Conservation (phyloP, 2,329 filamentous ascomycete genomes). For the Colletotrichum camelliae region DNA sequence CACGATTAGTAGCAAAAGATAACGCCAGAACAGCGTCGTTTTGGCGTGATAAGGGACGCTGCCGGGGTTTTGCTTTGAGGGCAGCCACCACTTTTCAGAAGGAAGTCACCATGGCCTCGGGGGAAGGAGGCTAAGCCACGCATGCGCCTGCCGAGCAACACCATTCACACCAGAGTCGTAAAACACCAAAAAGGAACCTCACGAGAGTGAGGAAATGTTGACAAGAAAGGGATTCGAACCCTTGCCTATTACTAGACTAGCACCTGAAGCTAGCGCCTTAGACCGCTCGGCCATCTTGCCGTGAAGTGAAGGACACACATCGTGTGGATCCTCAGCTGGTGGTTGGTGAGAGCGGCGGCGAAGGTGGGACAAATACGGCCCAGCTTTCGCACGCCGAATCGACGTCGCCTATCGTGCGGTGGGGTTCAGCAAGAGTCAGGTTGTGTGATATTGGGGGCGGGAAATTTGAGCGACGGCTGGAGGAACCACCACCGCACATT, state of each 20-base stretch:
- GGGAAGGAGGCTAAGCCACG: no score
- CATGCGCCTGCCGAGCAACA: no score
- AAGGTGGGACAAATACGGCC: not conserved
- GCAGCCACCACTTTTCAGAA: no score
- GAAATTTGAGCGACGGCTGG: not conserved
- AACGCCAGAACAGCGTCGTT: not conserved
- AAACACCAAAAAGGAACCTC: no score
- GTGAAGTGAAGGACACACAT: not conserved
- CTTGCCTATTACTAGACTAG: not conserved
- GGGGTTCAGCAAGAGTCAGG: not conserved
- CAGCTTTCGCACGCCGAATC: not conserved
- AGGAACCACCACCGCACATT: not conserved
- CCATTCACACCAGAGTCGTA: no score
- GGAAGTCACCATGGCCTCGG: no score
- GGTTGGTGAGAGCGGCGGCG: not conserved
- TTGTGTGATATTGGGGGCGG: not conserved
- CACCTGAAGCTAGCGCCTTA: slow-evolving; percentile 3
- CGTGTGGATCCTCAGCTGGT: not conserved
- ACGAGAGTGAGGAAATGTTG: not conserved
- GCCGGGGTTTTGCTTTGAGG: no score
- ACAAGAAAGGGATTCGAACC: not conserved
- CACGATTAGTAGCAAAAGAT: not conserved
- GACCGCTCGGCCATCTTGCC: slow-evolving; percentile 3
- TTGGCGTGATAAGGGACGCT: not conserved
- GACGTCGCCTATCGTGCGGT: not conserved